phyloP scores from a whole-genome alignment of 2,329 filamentous ascomycete species.

The Fusarium aywerte region DNA sequence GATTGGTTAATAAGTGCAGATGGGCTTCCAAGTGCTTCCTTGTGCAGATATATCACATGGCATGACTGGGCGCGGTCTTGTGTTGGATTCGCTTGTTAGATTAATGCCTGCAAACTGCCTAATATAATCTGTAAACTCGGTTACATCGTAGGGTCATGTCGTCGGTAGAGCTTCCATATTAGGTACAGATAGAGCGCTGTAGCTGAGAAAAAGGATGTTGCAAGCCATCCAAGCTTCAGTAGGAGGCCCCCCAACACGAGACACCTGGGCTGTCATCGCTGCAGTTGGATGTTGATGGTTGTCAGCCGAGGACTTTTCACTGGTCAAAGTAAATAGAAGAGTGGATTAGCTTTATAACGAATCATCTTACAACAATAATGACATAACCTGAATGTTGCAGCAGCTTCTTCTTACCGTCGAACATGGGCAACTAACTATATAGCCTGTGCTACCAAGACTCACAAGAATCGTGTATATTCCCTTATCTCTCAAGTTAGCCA shows the following conservation, averaged over 20 bases:
- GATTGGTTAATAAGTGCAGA: not conserved
- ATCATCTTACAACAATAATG: not conserved
- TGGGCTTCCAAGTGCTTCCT: slow-evolving; percentile 24
- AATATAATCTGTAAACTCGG: not conserved
- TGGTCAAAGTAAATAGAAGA: too few relatives aligned
- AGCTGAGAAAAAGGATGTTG: not conserved
- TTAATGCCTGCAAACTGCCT: not conserved
- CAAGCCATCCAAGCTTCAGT: not conserved
- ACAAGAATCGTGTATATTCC: too few relatives aligned
- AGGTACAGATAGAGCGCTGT: not conserved
- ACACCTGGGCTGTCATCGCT: too few relatives aligned
- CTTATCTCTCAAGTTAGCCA: not conserved
- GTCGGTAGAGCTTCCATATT: not conserved
- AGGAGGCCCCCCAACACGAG: not conserved
- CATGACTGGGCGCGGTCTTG: not conserved
- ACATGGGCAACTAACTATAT: not conserved
- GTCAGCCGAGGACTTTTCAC: too few relatives aligned
- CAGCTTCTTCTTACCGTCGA: not conserved
- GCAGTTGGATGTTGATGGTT: too few relatives aligned
- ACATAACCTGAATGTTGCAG: not conserved
- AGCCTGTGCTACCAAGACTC: not conserved
- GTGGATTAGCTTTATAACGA: not conserved
- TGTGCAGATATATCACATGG: not conserved
- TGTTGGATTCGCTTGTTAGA: not conserved
- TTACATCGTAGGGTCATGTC: not conserved